These are phyloP conservation scores for Ganoderma meredithae DNA, from an alignment of 1,284 basidiomycete genomes.

Conservation along the genomic window DNA sequence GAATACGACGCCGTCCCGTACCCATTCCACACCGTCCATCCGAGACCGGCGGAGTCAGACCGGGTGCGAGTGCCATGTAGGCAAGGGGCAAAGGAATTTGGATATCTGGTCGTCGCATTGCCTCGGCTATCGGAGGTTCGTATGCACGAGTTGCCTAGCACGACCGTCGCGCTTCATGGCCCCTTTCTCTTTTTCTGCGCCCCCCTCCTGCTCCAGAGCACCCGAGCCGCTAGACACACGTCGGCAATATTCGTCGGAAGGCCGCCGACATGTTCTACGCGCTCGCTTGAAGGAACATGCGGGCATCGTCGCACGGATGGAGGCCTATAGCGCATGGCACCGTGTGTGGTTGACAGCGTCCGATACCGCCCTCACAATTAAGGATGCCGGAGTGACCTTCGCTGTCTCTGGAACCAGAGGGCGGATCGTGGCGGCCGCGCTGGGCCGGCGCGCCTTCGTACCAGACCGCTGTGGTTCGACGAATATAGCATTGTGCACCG, in stretches of 20 bases:
- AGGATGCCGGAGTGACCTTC: not conserved
- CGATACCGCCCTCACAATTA: constrained; percentile 5
- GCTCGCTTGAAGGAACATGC: not conserved
- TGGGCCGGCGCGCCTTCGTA: not conserved
- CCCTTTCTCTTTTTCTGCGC: not conserved
- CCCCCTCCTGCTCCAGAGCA: not conserved
- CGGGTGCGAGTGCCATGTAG: not conserved
- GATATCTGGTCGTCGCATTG: not conserved
- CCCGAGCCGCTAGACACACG: not conserved
- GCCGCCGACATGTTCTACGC: not conserved
- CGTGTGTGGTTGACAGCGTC: constrained; percentile 5
- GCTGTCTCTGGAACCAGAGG: not conserved
- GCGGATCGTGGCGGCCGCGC: not conserved
- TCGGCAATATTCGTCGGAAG: not conserved
- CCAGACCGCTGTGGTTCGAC: not conserved
- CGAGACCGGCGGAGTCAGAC: not conserved
- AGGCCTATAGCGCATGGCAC: not conserved
- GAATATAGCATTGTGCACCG: not conserved
- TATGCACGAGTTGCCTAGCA: not conserved
- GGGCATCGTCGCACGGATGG: not conserved
- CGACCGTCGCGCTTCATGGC: not conserved
- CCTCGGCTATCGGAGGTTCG: not conserved
- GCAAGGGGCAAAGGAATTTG: not conserved
- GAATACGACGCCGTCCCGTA: not conserved
- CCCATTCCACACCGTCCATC: not conserved